Evolutionary conservation across 306 rosid species (phyloP).

Genomic region (Citrullus amarus): DNA sequence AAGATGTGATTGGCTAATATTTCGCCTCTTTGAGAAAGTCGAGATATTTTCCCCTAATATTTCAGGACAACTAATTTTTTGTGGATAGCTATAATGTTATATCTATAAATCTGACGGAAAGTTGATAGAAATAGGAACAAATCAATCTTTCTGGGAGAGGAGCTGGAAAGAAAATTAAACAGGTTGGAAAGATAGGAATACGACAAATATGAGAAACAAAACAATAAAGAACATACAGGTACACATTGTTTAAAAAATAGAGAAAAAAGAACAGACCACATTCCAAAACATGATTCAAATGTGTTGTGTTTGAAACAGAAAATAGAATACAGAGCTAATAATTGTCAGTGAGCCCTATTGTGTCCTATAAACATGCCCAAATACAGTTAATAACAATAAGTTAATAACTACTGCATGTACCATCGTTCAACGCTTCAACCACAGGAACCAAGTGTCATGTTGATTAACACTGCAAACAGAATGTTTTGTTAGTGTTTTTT

Average conservation of each 20-base stretch:
- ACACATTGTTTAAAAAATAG: no score
- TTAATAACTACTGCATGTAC: background rate
- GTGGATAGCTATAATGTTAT: background rate
- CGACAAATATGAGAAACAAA: background rate
- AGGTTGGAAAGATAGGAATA: background rate
- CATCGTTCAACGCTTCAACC: background rate
- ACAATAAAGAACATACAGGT: background rate
- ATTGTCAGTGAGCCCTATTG: background rate
- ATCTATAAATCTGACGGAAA: background rate
- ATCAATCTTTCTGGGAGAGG: background rate
- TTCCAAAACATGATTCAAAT: background rate
- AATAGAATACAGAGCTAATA: background rate
- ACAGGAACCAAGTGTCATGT: background rate
- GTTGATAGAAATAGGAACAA: background rate
- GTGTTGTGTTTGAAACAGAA: background rate
- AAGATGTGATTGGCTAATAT: background rate
- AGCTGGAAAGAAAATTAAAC: background rate
- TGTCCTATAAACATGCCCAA: background rate
- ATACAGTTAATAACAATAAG: background rate
- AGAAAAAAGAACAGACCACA: no score
- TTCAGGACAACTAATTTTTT: background rate
- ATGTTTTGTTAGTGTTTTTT: background rate
- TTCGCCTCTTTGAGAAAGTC: background rate
- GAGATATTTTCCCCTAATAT: background rate
- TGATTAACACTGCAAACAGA: background rate